Base-by-base conservation (phyloP, 257 asterid species). In the Petunia axillaris region DNA sequence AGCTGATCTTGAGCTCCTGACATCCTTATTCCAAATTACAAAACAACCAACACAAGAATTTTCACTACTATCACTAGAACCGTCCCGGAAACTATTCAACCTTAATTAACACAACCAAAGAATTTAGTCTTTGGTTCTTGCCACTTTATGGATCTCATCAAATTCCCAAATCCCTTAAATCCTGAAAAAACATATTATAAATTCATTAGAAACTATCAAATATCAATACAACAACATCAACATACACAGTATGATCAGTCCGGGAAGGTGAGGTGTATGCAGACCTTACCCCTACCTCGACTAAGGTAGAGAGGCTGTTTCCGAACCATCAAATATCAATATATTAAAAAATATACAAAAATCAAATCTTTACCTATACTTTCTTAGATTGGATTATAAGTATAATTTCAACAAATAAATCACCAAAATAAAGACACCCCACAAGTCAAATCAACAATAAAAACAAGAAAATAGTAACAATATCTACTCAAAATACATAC, bases 1-100 rank as follows among this genome's bases (percentile, higher is more conserved):
- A 93, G 85, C 86, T 91, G 94, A 87, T 93, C 98, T 93, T 90
- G 92, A 76, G 85, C 81, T 79, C 80, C 91, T 75, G 98, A 85
- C 92, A 90, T 93, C 65, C 84, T 64, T 81, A 60, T 81, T 52
- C 64, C 6, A 85, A 65, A 40, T 82, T 44, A 48, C 63, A 71
- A 54, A 81, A 75, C 67, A 78, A 78, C 87, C 76, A 81, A 85
- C 75, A 73, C 84, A 80, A 84, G 79, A 83, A 84, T 65, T 84
- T 83, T 85, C 85, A 75, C 88, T 80, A 84, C 62, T 84, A 82
- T 85, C 85, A 75, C 88, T 80, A 76, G 70, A 76, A 63, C 81
- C 87, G 76, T 80, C 82, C 79, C 70, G 16, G 14, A 71, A 79
- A 2, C 39, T 79, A 36, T 36, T 14, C 43, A 80, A 59, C 75